Evolutionary conservation across 1,284 basidiomycete species (phyloP).

Genomic region (Earliella scabrosa): DNA sequence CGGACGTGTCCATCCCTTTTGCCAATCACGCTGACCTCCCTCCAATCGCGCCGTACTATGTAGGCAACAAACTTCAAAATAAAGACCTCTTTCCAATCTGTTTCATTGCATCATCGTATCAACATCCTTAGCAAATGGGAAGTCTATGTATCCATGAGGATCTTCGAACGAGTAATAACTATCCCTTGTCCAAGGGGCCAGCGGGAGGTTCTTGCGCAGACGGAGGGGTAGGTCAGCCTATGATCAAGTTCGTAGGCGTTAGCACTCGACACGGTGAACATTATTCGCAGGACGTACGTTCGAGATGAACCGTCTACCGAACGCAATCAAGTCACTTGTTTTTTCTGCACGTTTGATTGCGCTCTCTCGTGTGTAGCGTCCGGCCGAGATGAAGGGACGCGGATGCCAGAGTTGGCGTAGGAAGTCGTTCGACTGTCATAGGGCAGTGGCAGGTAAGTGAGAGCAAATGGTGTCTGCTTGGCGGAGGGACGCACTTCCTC

Average conservation of each 20-base stretch:
- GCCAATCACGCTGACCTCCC: no score
- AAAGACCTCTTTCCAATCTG: no score
- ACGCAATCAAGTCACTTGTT: constrained; percentile 43
- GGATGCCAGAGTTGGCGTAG: constrained; percentile 34
- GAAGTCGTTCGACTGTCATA: constrained; percentile 35
- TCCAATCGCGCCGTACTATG: no score
- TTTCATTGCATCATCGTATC: no score
- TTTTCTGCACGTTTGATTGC: constrained; percentile 33
- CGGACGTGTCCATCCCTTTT: constrained; percentile 1
- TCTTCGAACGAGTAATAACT: constrained; percentile 32
- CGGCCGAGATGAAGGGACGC: constrained; percentile 37
- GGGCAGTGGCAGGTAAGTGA: background rate
- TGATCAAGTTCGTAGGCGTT: background rate
- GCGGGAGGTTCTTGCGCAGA: constrained; percentile 32
- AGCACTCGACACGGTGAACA: background rate
- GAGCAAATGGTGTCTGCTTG: background rate
- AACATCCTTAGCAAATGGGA: constrained; percentile 38
- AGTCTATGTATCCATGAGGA: constrained; percentile 40
- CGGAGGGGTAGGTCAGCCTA: constrained; percentile 54
- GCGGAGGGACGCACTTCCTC: background rate
- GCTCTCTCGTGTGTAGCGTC: constrained; percentile 35
- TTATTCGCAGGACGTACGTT: constrained; percentile 31
- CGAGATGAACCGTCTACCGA: constrained; percentile 51
- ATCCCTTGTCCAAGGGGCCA: constrained; percentile 25
- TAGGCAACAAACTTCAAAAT: no score